These are phyloP conservation scores for Scopulariopsis brevicaulis DNA, from an alignment of 2,329 filamentous ascomycete genomes.

Conservation along the genomic window DNA sequence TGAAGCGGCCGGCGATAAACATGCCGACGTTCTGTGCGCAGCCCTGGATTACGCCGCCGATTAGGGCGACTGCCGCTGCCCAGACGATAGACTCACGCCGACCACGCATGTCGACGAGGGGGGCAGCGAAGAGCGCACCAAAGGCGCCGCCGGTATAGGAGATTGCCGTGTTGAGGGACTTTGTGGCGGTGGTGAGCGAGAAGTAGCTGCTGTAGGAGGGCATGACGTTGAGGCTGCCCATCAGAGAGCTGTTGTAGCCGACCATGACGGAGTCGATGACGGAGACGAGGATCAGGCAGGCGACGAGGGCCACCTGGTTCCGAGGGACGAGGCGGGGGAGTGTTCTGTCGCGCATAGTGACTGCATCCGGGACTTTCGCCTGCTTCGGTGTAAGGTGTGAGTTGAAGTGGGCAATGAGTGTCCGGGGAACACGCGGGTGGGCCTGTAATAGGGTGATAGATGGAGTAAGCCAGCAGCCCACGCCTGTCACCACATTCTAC, in stretches of 20 bases:
- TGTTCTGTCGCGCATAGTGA: neutral
- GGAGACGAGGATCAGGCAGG: conserved; percentile 9
- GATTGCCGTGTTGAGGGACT: conserved; percentile 41
- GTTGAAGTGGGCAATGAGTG: too few species aligned
- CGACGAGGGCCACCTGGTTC: neutral
- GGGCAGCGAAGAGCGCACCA: conserved; percentile 27
- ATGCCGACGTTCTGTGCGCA: conserved; percentile 15
- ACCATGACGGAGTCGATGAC: conserved; percentile 14
- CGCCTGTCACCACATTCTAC: too few species aligned
- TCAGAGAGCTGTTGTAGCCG: conserved; percentile 36
- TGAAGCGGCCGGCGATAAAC: conserved; percentile 34
- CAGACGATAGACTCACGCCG: conserved; percentile 32
- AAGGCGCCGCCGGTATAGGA: conserved; percentile 39
- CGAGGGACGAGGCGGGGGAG: neutral
- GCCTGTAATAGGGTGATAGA: too few species aligned
- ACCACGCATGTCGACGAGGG: conserved; percentile 27
- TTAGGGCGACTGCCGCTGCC: conserved; percentile 19
- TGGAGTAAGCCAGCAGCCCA: too few species aligned
- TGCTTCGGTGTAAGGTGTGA: too few species aligned
- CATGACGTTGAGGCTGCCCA: conserved; percentile 46
- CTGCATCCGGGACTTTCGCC: neutral
- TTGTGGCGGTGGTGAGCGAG: conserved; percentile 36
- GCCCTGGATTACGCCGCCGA: neutral
- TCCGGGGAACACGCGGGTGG: too few species aligned
- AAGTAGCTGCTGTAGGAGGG: conserved; percentile 46